These are phyloP conservation scores for Diaporthe ampelina DNA, from an alignment of 2,329 filamentous ascomycete genomes.

Conservation along the genomic window DNA sequence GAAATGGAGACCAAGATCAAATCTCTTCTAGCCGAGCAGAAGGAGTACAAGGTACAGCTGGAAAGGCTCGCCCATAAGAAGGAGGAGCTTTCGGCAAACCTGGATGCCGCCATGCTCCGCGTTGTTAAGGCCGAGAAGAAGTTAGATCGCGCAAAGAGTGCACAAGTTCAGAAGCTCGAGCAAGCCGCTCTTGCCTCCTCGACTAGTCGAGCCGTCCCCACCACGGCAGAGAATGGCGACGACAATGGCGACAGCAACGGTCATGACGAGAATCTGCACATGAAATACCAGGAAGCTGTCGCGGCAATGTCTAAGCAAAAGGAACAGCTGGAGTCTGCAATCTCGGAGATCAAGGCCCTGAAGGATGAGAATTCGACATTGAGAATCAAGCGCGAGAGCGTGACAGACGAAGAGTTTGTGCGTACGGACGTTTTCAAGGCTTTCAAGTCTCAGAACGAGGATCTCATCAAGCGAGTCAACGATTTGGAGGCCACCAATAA, in stretches of 20 bases:
- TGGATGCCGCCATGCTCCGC: constrained; percentile 89
- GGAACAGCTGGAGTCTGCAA: constrained; percentile 84
- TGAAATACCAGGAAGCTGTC: constrained; percentile 81
- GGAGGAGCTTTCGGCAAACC: constrained; percentile 85
- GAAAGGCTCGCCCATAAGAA: constrained; percentile 84
- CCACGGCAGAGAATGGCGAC: constrained; percentile 66
- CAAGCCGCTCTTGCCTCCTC: constrained; percentile 85
- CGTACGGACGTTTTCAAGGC: constrained; percentile 95
- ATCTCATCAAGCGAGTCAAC: constrained; percentile 92
- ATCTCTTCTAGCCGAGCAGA: constrained; percentile 83
- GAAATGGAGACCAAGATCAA: constrained; percentile 83
- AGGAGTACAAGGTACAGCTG: constrained; percentile 81
- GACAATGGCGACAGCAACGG: constrained; percentile 66
- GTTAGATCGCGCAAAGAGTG: constrained; percentile 88
- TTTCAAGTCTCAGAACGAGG: constrained; percentile 90
- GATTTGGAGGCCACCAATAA: constrained; percentile 90
- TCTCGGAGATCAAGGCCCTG: constrained; percentile 80
- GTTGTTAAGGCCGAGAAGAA: constrained; percentile 98
- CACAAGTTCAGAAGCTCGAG: constrained; percentile 92
- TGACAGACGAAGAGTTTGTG: constrained; percentile 94
- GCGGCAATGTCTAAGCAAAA: constrained; percentile 87
- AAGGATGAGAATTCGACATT: constrained; percentile 85
- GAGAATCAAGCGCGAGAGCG: constrained; percentile 75
- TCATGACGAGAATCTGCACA: constrained; percentile 76
- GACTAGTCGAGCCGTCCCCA: constrained; percentile 60